These are phyloP conservation scores for Parasitella parasitica DNA, from an alignment of 371 early-diverging fungal genomes.

Conservation along the genomic window DNA sequence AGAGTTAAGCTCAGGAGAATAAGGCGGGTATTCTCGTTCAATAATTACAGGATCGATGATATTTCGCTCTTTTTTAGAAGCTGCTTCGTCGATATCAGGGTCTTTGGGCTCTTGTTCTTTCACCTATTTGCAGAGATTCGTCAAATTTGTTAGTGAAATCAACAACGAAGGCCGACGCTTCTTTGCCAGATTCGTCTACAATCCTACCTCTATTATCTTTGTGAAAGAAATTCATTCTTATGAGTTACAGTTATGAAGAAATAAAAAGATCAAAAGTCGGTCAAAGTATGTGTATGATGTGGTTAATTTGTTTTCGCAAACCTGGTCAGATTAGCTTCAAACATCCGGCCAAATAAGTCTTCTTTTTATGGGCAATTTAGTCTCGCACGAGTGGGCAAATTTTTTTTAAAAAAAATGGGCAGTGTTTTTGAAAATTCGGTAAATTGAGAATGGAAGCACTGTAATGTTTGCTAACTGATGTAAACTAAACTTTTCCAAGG, in stretches of 20 bases:
- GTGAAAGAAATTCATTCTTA: slow-evolving; percentile 12
- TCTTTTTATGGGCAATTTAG: too few species aligned
- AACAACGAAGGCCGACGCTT: slow-evolving; percentile 1
- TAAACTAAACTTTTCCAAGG: slow-evolving; percentile 54
- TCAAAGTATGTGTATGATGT: too few species aligned
- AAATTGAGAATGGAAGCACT: too few species aligned
- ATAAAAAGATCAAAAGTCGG: not conserved
- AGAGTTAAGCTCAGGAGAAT: slow-evolving; percentile 6
- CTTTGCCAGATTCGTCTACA: too few species aligned
- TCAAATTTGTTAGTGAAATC: slow-evolving; percentile 13
- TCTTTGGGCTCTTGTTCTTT: slow-evolving; percentile 16
- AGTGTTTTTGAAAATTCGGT: too few species aligned
- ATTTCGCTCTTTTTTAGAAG: slow-evolving; percentile 17
- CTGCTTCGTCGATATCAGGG: slow-evolving; percentile 17
- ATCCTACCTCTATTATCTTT: slow-evolving; percentile 10
- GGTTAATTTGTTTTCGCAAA: too few species aligned
- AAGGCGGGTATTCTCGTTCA: slow-evolving; percentile 6
- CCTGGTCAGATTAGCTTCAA: too few species aligned
- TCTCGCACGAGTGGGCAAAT: too few species aligned
- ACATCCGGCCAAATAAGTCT: too few species aligned
- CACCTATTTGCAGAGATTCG: slow-evolving; percentile 7
- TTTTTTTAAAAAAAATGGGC: too few species aligned
- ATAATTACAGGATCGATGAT: slow-evolving; percentile 10
- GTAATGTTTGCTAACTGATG: slow-evolving; percentile 58
- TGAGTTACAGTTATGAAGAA: not conserved